Base-by-base conservation (phyloP, 768 basidiomycete genomes). In the Brasilioporus rufonigricans region DNA sequence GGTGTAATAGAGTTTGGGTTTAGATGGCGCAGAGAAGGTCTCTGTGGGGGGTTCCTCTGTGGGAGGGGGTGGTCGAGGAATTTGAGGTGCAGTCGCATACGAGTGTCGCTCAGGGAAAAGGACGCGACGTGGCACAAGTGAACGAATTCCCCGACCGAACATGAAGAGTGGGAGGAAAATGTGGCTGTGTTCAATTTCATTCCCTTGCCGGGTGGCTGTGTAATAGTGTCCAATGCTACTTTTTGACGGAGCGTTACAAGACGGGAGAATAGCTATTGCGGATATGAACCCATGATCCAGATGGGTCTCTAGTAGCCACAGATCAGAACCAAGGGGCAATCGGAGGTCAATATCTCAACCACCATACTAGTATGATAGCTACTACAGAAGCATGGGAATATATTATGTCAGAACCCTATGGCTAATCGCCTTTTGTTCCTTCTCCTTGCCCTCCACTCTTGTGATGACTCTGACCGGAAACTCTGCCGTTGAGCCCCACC, bases 1-100 rank as follows among this genome's bases (percentile, higher is more conserved):
- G 21, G 66, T 50, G 62, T 80, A 79, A 60, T 77, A 80, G 27
- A 69, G 68, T 21, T 73, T 71, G 12, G 80, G 80, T 46, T 71
- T 75, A 5, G 79, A 74, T 7, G 79, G 72, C 21, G 69, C 73
- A 29, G 76, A 70, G 61, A 79, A 81, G 0, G 74, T 77, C 58
- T 75, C 76, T 0, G 60, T 57, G 3, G 58, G 62, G 5, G 74
- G 75, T 32, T 62, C 58, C 35, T 62, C 59, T 44, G 58, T 51
- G 11, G 69, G 61, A 39, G 73, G 72, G 0, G 65, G 65, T 38
- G 69, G 65, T 47, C 48, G 61, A 24, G 61, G 66, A n/a, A 63
- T 29, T n/a, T 56, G 65, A 4, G 67, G 57, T 14, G 60, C n/a
- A 12, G 59, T 61, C n/a, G 56, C 58, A 52, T 65, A 61, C 27